phyloP scores from a whole-genome alignment of 164 flowering plant genomes.

The Tetrastigma voinierianum region DNA sequence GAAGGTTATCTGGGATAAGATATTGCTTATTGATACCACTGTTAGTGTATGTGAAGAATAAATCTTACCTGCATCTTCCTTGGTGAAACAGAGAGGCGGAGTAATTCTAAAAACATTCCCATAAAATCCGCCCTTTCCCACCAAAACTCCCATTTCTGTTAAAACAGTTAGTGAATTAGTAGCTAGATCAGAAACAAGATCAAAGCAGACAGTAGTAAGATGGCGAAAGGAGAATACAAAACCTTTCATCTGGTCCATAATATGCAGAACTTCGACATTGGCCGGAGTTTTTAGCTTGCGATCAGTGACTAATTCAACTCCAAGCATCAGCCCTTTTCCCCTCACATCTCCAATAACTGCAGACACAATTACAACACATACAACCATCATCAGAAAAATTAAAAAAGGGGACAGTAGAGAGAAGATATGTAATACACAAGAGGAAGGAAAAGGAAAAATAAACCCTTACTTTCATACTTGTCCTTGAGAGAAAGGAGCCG shows the following conservation, averaged over 20 bases:
- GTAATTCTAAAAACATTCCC: slow-evolving; percentile 94
- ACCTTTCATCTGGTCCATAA: slow-evolving; percentile 98
- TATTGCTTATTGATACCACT: too few species aligned
- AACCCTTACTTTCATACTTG: slow-evolving; percentile 69
- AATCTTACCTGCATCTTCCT: slow-evolving; percentile 75
- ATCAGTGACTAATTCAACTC: slow-evolving; percentile 92
- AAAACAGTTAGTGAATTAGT: background rate
- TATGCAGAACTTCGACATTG: slow-evolving; percentile 63
- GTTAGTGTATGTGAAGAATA: background rate
- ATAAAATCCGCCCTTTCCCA: slow-evolving; percentile 88
- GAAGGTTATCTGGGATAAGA: too few species aligned
- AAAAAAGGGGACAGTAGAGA: background rate
- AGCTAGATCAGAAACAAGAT: background rate
- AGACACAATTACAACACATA: background rate
- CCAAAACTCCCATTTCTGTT: slow-evolving; percentile 75
- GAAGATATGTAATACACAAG: background rate
- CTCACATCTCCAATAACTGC: slow-evolving; percentile 96
- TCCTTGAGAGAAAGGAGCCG: slow-evolving; percentile 64
- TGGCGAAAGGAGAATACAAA: slow-evolving; percentile 6
- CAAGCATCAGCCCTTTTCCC: slow-evolving; percentile 88
- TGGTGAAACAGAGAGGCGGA: slow-evolving; percentile 95
- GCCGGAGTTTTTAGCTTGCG: slow-evolving; percentile 82
- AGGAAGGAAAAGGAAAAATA: background rate
- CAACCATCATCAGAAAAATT: background rate
- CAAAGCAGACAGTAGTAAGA: background rate